phyloP scores from a whole-genome alignment of 2,329 filamentous ascomycete species.

The Lasiodiplodia sp. region DNA sequence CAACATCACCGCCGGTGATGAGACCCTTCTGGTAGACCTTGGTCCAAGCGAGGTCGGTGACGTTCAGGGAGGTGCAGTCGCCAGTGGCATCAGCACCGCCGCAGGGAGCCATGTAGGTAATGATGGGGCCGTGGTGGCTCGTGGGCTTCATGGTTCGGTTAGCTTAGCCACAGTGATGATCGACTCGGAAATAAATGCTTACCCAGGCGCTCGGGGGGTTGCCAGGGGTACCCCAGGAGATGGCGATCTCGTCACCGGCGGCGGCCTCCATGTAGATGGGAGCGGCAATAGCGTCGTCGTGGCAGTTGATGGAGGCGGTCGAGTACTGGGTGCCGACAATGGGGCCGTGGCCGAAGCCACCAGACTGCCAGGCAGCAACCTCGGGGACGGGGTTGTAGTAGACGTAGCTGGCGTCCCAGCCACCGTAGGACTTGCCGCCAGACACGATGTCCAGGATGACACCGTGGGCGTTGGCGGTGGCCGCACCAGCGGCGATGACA shows the following conservation, averaged over 20 bases:
- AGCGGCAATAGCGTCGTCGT: slow-evolving; percentile 28
- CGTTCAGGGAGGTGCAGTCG: slow-evolving; percentile 43
- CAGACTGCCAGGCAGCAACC: slow-evolving; percentile 26
- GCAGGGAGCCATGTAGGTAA: slow-evolving; percentile 40
- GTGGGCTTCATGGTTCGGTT: slow-evolving; percentile 8
- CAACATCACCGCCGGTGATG: slow-evolving; percentile 43
- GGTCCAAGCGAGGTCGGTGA: slow-evolving; percentile 43
- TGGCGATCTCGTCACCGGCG: slow-evolving; percentile 22
- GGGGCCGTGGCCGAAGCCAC: slow-evolving; percentile 27
- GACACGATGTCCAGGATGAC: slow-evolving; percentile 25
- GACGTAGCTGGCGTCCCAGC: slow-evolving; percentile 28
- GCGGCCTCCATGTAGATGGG: slow-evolving; percentile 25
- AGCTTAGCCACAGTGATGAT: not conserved
- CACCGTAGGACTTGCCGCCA: slow-evolving; percentile 16
- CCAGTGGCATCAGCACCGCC: slow-evolving; percentile 34
- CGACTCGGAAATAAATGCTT: not conserved
- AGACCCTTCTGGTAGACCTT: slow-evolving; percentile 44
- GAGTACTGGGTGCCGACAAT: slow-evolving; percentile 17
- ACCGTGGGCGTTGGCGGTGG: slow-evolving; percentile 26
- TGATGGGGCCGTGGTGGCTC: slow-evolving; percentile 27
- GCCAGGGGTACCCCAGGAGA: slow-evolving; percentile 23
- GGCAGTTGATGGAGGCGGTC: slow-evolving; percentile 20
- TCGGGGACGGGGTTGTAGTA: slow-evolving; percentile 28
- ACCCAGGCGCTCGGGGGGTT: slow-evolving; percentile 13
- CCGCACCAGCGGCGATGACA: slow-evolving; percentile 24